phyloP scores from a whole-genome alignment of 768 basidiomycete genomes.

The Calocera cornea region DNA sequence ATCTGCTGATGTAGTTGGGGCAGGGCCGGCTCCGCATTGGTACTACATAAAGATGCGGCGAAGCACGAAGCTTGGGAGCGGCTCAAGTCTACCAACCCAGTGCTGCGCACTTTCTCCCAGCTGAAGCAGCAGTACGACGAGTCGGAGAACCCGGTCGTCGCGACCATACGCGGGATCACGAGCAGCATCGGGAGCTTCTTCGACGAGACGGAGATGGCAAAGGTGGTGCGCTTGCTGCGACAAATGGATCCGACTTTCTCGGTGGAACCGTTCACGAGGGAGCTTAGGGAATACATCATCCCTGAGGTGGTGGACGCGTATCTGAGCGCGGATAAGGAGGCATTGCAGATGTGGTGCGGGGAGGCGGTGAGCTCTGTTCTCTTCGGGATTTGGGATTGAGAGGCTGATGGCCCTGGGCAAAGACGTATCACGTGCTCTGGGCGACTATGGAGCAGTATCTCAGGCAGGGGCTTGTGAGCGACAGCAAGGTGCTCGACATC shows the following conservation, averaged over 20 bases:
- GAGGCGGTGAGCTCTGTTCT: slow-evolving; percentile 59
- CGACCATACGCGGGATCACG: slow-evolving; percentile 68
- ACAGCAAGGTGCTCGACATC: slow-evolving; percentile 91
- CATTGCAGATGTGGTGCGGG: slow-evolving; percentile 79
- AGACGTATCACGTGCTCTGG: slow-evolving; percentile 98
- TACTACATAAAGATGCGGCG: slow-evolving; percentile 70
- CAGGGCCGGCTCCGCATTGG: slow-evolving; percentile 76
- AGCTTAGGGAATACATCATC: slow-evolving; percentile 90
- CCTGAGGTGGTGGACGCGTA: slow-evolving; percentile 97
- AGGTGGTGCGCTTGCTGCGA: slow-evolving; percentile 77
- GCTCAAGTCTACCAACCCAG: slow-evolving; percentile 65
- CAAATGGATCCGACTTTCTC: slow-evolving; percentile 77
- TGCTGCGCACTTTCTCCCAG: slow-evolving; percentile 45
- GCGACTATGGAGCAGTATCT: slow-evolving; percentile 94
- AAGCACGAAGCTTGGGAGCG: slow-evolving; percentile 68
- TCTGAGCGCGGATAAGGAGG: slow-evolving; percentile 74
- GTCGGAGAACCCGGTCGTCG: slow-evolving; percentile 81
- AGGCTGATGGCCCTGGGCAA: not conserved
- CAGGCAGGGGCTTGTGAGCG: slow-evolving; percentile 76
- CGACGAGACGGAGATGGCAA: slow-evolving; percentile 97
- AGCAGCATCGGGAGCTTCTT: slow-evolving; percentile 78
- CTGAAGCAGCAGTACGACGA: slow-evolving; percentile 70
- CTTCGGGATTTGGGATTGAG: not conserved
- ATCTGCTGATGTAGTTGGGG: not conserved
- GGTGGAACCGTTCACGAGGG: slow-evolving; percentile 74